These are phyloP conservation scores for Arxiozyma telluris DNA, from an alignment of 1,139 yeast genomes.

Conservation along the genomic window DNA sequence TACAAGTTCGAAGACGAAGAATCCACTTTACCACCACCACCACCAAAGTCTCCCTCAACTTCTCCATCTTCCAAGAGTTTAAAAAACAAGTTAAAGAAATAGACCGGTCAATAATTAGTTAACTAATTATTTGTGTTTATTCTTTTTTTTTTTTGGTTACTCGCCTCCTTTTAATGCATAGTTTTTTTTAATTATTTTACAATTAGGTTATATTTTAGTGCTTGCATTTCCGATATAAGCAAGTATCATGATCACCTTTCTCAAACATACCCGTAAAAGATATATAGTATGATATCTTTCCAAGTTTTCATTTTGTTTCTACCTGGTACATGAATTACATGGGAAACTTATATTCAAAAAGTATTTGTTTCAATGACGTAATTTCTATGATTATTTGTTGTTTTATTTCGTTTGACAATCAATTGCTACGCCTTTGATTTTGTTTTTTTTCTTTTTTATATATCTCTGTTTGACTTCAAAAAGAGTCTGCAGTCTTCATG, in stretches of 20 bases:
- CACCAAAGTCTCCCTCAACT: slow-evolving; percentile 6
- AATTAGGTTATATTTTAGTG: neutral
- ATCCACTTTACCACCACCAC: slow-evolving; percentile 6
- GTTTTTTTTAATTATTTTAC: neutral
- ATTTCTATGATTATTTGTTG: neutral
- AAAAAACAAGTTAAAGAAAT: slow-evolving; percentile 10
- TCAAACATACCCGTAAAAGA: neutral
- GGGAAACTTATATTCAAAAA: too few relatives aligned
- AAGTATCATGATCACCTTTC: neutral
- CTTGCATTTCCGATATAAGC: too few relatives aligned
- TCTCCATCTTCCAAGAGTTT: slow-evolving; percentile 5
- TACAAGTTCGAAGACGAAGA: slow-evolving; percentile 9
- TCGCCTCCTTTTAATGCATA: neutral
- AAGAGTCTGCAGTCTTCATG: neutral
- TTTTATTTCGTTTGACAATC: too few relatives aligned
- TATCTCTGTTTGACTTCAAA: neutral
- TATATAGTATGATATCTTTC: neutral
- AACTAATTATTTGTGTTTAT: neutral
- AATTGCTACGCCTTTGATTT: neutral
- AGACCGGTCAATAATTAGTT: slow-evolving; percentile 2
- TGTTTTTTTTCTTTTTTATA: neutral
- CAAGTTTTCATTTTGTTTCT: neutral
- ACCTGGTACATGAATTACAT: neutral
- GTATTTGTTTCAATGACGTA: neutral
- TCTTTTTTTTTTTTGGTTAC: neutral